Evolutionary conservation across 495 filamentous ascomycete species (phyloP), one percentile per base, ranked within the genome.

Genomic region (Penicillium canescens): DNA sequence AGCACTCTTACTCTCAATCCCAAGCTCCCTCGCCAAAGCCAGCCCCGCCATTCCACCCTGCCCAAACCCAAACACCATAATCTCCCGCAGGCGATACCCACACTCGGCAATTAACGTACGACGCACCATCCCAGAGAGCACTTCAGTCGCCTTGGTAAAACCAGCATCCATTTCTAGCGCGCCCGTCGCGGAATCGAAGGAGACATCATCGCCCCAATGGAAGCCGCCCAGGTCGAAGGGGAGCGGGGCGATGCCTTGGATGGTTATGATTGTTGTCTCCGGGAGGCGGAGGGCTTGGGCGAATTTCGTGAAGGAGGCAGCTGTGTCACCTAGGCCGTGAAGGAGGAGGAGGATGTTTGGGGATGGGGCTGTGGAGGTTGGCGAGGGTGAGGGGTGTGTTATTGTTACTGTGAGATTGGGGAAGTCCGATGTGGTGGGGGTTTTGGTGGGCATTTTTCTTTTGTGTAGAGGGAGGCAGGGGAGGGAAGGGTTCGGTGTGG

Each of bases 181-280:
- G 1, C 87, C 89, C 3, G 77, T 81, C 2, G 71, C 58, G 41
- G 67, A 60, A 46, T 88, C 83, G 43, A 96, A 83, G 3, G 78
- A 62, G 31, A 98, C 69, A 63, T 98, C 93, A 67, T 98, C 90
- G 45, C 92, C 92, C 93, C 92, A 98, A 71, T 97, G 91, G 65
- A 85, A 97, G 20, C 90, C 90, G 11, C 82, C 78, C 0, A 92
- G 72, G 24, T 86, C 77, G 45, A 91, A 82, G 6, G 92, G 91
- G 3, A 98, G 72, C 0, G 83, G 82, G n/a, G 71, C 76, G 0
- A 87, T 84, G 0, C 84, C 94, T 65, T 86, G 87, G 23, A 98
- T 67, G 4, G 91, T 82, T 33, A 98, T 78, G 61, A 83, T 81
- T 26, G 82, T 79, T 38, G 95, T 94, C 62, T 91, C 88, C 0